phyloP scores from a whole-genome alignment of 441 rosid species.

The Gossypium trilobum region DNA sequence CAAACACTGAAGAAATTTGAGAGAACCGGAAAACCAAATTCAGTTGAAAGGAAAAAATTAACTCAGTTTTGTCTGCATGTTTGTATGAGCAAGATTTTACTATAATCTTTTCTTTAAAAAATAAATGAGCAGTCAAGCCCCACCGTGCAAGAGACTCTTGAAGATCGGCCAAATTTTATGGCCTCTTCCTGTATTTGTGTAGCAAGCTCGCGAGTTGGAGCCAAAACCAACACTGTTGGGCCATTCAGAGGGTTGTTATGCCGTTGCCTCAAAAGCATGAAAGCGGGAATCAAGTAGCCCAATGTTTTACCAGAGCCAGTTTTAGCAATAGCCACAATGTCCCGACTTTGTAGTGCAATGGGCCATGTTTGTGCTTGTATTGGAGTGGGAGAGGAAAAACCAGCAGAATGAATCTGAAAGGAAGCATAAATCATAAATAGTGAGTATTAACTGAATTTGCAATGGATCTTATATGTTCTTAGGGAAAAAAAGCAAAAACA shows the following conservation, averaged over 20 bases:
- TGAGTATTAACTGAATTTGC: constrained; percentile 7
- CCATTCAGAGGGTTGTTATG: constrained; percentile 65
- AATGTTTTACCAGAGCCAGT: constrained; percentile 97
- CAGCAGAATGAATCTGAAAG: constrained; percentile 75
- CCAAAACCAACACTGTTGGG: constrained; percentile 79
- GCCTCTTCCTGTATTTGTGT: constrained; percentile 92
- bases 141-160: constrained; percentile 82
- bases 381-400: constrained; percentile 79
- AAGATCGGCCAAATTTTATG: constrained; percentile 72
- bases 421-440: constrained; percentile 7
- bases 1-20: constrained; percentile 49
- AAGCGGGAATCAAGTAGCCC: constrained; percentile 87
- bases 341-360: constrained; percentile 73
- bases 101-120: neutral
- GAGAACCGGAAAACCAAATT: constrained; percentile 17
- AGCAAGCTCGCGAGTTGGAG: constrained; percentile 95
- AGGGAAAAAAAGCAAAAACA: neutral
- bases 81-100: neutral
- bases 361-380: constrained; percentile 99
- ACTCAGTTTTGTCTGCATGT: neutral
- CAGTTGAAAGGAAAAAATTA: constrained; percentile 6
- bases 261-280: constrained; percentile 61
- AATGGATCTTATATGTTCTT: neutral
- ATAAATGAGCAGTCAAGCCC: constrained; percentile 16
- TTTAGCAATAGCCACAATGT: constrained; percentile 92